Evolutionary conservation across 2,329 filamentous ascomycete genomes (phyloP).

Genomic region (Xylariales sp.): DNA sequence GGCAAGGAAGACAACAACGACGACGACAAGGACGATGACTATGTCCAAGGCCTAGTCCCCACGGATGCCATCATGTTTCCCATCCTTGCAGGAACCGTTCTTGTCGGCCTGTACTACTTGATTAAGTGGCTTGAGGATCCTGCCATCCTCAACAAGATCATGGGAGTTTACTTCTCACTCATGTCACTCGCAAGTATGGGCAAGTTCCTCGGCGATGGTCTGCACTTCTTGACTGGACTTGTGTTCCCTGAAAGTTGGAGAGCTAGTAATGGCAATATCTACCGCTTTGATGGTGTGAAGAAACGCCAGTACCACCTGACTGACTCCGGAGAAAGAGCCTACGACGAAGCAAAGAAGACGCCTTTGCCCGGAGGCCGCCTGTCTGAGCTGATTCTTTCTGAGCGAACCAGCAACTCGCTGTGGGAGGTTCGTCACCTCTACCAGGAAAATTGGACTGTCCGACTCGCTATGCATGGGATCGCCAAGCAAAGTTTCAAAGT

Average conservation of each 20-base stretch:
- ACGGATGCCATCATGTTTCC: conserved; percentile 84
- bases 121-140: conserved; percentile 87
- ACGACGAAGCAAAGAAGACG: conserved; percentile 26
- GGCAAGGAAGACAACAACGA: conserved; percentile 42
- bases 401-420: conserved; percentile 21
- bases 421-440: conserved; percentile 51
- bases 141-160: conserved; percentile 71
- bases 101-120: conserved; percentile 77
- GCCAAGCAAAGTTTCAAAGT: conserved; percentile 43
- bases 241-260: conserved; percentile 71
- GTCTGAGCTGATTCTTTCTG: conserved; percentile 26
- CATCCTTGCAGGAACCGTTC: conserved; percentile 65
- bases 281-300: conserved; percentile 37
- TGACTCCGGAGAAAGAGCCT: conserved; percentile 20
- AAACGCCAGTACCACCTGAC: conserved; percentile 32
- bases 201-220: conserved; percentile 66
- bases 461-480: conserved; percentile 47
- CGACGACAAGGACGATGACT: conserved; percentile 49
- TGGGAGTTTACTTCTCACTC: conserved; percentile 77
- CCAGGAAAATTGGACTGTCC: conserved; percentile 46
- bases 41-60: conserved; percentile 60
- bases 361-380: conserved; percentile 36
- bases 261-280: conserved; percentile 35
- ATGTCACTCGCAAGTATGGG: conserved; percentile 75
- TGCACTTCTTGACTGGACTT: conserved; percentile 61